These are phyloP conservation scores for Polytolypa hystricis DNA, from an alignment of 2,329 filamentous ascomycete species.

Conservation along the genomic window DNA sequence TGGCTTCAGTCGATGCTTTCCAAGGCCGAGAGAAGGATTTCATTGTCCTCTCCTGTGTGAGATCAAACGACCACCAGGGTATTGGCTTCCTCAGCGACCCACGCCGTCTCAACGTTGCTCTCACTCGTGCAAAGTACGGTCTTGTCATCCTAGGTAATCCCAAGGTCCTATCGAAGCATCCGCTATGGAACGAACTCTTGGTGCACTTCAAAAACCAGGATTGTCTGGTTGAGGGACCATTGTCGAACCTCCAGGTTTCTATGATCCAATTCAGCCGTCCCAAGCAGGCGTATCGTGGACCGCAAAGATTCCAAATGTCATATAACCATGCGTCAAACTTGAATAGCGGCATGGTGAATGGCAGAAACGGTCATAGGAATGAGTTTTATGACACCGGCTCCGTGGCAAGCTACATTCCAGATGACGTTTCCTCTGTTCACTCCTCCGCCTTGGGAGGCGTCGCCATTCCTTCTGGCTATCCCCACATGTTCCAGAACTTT, in stretches of 20 bases:
- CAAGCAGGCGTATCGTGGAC: constrained; percentile 81
- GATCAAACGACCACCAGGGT: constrained; percentile 96
- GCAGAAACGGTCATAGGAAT: constrained; percentile 38
- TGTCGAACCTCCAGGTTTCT: constrained; percentile 92
- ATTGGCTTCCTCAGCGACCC: constrained; percentile 98
- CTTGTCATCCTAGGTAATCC: constrained; percentile 95
- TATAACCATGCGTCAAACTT: constrained; percentile 56
- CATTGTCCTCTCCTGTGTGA: constrained; percentile 93
- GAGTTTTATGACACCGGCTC: constrained; percentile 68
- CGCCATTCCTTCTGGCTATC: constrained; percentile 71
- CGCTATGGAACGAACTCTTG: constrained; percentile 90
- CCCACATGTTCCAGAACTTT: constrained; percentile 92
- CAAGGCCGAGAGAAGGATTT: constrained; percentile 99
- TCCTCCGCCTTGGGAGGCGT: constrained; percentile 81
- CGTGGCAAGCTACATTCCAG: constrained; percentile 88
- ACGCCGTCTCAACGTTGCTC: constrained; percentile 88
- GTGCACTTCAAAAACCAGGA: constrained; percentile 95
- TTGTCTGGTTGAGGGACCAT: constrained; percentile 86
- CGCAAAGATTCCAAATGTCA: constrained; percentile 75
- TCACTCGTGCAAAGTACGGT: constrained; percentile 94
- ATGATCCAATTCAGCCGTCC: constrained; percentile 90
- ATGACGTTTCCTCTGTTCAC: constrained; percentile 93
- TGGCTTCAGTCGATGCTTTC: constrained; percentile 96
- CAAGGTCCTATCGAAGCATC: constrained; percentile 94
- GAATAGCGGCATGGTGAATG: constrained; percentile 42